Evolutionary conservation across 768 basidiomycete genomes (phyloP).

Genomic region (Phylloporus scabripes): DNA sequence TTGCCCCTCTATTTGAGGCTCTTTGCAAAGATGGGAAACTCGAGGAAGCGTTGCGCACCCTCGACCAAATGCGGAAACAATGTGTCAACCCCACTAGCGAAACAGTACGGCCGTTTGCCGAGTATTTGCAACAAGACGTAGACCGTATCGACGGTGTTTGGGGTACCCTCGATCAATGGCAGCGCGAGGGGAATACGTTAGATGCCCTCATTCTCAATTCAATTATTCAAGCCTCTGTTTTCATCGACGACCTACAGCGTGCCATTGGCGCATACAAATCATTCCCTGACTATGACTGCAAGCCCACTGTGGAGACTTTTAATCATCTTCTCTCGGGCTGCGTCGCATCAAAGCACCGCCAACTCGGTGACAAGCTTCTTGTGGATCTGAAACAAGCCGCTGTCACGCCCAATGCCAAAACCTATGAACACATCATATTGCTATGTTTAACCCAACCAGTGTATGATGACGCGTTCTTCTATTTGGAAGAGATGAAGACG

Average conservation of each 20-base stretch:
- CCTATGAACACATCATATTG: conserved; percentile 62
- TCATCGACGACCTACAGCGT: conserved; percentile 63
- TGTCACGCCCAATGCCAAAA: conserved; percentile 51
- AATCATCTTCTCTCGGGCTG: conserved; percentile 67
- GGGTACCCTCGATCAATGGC: conserved; percentile 56
- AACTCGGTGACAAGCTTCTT: conserved; percentile 63
- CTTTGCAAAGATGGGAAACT: conserved; percentile 53
- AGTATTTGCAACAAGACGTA: conserved; percentile 40
- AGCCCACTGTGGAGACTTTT: conserved; percentile 60
- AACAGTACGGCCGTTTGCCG: conserved; percentile 52
- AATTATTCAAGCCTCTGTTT: conserved; percentile 58
- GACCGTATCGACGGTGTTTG: conserved; percentile 62
- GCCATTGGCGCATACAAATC: conserved; percentile 74
- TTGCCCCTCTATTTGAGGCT: conserved; percentile 72
- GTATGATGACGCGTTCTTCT: conserved; percentile 87
- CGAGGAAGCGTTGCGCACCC: conserved; percentile 55
- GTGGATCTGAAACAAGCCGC: conserved; percentile 56
- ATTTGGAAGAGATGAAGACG: conserved; percentile 83
- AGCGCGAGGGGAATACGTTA: conserved; percentile 44
- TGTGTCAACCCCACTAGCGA: conserved; percentile 44
- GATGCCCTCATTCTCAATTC: conserved; percentile 60
- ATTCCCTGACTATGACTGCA: conserved; percentile 47
- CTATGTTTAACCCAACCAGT: conserved; percentile 64
- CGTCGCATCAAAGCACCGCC: conserved; percentile 49
- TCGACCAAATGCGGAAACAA: conserved; percentile 55